Evolutionary conservation across 192 early-diverging fungal genomes (phyloP).

Genomic region (Coemansia guatemalensis): DNA sequence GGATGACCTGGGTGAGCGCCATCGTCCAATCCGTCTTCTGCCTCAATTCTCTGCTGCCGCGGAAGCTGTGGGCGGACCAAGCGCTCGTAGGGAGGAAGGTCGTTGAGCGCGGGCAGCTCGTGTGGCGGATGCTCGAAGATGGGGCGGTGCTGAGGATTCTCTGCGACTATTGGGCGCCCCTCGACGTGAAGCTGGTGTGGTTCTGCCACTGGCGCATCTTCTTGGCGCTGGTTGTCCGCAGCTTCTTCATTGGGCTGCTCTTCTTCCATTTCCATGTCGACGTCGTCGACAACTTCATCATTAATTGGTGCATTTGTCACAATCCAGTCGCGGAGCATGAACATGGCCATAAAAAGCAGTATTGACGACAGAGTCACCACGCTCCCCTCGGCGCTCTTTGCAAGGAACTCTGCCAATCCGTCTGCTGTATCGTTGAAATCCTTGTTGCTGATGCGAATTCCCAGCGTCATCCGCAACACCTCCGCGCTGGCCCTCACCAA

Average conservation of each 20-base stretch:
- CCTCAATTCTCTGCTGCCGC: background rate
- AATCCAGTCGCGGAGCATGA: conserved; percentile 89
- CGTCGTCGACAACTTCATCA: conserved; percentile 43
- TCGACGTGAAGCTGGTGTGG: conserved; percentile 18
- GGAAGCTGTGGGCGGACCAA: conserved; percentile 14
- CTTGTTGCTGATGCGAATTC: conserved; percentile 16
- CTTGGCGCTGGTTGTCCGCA: conserved; percentile 5
- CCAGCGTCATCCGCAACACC: conserved; percentile 12
- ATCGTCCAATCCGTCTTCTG: background rate
- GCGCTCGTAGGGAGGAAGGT: conserved; percentile 33
- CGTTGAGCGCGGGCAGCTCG: conserved; percentile 27
- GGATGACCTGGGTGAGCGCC: background rate
- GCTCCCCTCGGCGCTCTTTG: conserved; percentile 84
- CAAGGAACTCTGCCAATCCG: conserved; percentile 46
- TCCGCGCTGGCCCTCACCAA: conserved; percentile 10
- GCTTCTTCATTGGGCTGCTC: background rate
- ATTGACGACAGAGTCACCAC: conserved; percentile 74
- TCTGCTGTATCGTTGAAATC: conserved; percentile 24
- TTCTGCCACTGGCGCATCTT: background rate
- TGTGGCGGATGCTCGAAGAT: conserved; percentile 33
- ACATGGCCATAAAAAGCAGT: conserved; percentile 74
- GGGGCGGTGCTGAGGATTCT: conserved; percentile 38
- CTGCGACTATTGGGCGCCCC: conserved; percentile 32
- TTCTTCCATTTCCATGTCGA: conserved; percentile 25
- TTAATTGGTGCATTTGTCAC: conserved; percentile 44